Evolutionary conservation across 148 eudicot species (phyloP).

Genomic region (Rhododendron vialii): DNA sequence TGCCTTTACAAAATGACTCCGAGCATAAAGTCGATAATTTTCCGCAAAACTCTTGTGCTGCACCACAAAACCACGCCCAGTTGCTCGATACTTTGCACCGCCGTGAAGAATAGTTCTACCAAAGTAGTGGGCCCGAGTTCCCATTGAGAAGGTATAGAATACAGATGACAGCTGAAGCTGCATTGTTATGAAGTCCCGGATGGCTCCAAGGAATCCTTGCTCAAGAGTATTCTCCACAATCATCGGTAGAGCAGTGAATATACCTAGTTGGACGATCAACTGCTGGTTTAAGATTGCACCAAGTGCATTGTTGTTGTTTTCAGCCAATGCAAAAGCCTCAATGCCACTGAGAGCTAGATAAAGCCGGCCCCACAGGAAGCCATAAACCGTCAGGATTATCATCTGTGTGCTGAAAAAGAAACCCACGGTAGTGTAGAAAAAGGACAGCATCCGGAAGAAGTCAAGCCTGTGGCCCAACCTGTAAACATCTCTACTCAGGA

Average conservation of each 20-base stretch:
- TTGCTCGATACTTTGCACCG: slow-evolving; percentile 90
- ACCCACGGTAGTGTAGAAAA: slow-evolving; percentile 85
- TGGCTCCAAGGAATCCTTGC: slow-evolving; percentile 70
- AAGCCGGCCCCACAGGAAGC: slow-evolving; percentile 85
- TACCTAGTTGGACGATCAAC: slow-evolving; percentile 74
- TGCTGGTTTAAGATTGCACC: slow-evolving; percentile 81
- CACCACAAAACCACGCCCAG: slow-evolving; percentile 97
- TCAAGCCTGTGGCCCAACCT: slow-evolving; percentile 90
- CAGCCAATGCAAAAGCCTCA: slow-evolving; percentile 40
- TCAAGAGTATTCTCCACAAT: slow-evolving; percentile 82
- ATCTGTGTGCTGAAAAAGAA: slow-evolving; percentile 84
- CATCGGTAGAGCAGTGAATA: slow-evolving; percentile 91
- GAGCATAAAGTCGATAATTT: slow-evolving; percentile 78
- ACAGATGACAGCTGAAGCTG: slow-evolving; percentile 82
- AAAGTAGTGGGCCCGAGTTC: slow-evolving; percentile 84
- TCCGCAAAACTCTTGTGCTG: slow-evolving; percentile 84
- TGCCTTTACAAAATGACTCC: slow-evolving; percentile 87
- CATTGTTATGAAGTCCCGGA: slow-evolving; percentile 91
- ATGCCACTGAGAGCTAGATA: slow-evolving; percentile 85
- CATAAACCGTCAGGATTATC: slow-evolving; percentile 80
- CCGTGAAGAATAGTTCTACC: slow-evolving; percentile 93
- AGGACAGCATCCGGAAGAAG: slow-evolving; percentile 86
- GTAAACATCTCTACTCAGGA: slow-evolving; percentile 82
- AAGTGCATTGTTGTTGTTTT: slow-evolving; percentile 62
- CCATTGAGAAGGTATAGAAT: slow-evolving; percentile 88